A percentile compares a stretch with the other conserved stretches of the same genome.
Evolutionary conservation across 2,329 filamentous ascomycete genomes (phyloP).

Genomic region (Neoascochyta sp.): DNA sequence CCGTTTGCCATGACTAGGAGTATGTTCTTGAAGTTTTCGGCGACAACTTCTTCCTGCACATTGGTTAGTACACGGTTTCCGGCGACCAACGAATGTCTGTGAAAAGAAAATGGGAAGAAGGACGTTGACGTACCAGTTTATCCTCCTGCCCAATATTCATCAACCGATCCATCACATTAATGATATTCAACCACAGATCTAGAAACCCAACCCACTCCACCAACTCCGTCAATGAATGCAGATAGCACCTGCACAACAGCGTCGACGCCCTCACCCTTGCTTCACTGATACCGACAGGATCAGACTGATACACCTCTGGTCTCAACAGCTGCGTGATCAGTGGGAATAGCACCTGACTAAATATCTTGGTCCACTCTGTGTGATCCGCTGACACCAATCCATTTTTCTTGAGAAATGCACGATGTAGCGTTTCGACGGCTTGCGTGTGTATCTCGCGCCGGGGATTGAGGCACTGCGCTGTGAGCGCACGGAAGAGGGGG

Average conservation of each 20-base stretch:
- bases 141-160: constrained; percentile 95
- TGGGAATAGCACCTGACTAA: constrained; percentile 89
- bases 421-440: constrained; percentile 80
- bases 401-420: constrained; percentile 78
- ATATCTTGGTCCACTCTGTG: constrained; percentile 92
- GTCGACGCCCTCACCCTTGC: constrained; percentile 89
- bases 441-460: constrained; percentile 89
- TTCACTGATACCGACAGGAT: constrained; percentile 90
- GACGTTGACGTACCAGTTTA: constrained; percentile 72
- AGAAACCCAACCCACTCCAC: constrained; percentile 86
- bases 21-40: constrained; percentile 94
- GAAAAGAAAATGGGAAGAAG: no score
- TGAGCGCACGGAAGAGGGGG: constrained; percentile 85
- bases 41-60: constrained; percentile 81
- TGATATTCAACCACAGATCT: constrained; percentile 85
- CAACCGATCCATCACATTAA: constrained; percentile 90
- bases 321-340: constrained; percentile 83
- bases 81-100: no score
- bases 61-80: no score
- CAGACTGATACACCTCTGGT: constrained; percentile 88
- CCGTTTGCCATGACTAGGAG: constrained; percentile 91
- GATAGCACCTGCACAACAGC: constrained; percentile 87
- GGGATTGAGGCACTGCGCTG: constrained; percentile 87
- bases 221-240: constrained; percentile 85
- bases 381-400: constrained; percentile 80